Evolutionary conservation across 139 green algal species (phyloP), one percentile per base, ranked within the genome.

Genomic region (Desmodesmus armatus): DNA sequence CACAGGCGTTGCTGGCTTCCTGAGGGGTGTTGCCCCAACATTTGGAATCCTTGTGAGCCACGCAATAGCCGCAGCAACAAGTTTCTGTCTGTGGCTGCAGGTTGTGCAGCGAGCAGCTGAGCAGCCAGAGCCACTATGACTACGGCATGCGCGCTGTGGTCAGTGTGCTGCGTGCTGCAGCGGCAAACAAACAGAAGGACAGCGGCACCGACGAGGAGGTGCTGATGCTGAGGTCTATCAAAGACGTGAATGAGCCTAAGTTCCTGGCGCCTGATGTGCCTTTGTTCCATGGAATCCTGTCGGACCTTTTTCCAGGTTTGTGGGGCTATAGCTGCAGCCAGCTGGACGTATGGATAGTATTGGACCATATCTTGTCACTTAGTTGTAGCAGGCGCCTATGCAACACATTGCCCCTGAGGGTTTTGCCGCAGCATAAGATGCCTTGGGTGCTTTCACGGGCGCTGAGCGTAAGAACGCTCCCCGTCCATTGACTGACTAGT

Each of bases 91-190:
- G 39, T 6, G n/a, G 43, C 7, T 89, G 43, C 88, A 87, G 91
- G 23, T 90, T 97, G 35, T 97, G 94, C 87, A 94, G 89, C 2
- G 94, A 97, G 88, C 94, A 97, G 90, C 92, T 97, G 76, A 95
- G 91, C 66, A 92, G 82, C 44, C 94, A 97, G 87, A 91, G 81
- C n/a, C 94, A 97, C 86, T 97, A 97, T 19, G 78, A 84, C 44
- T 84, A 84, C 44, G 78, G 78, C 62, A 84, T 84, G 78, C 86
- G 94, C 27, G 94, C 94, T 23, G 94, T 97, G 55, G 96, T 96
- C 83, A 93, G 87, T 65, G 94, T 96, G 83, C 90, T 97, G 70
- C 86, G 92, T 23, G 93, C 94, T 6, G 94, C 94, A 0, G 92
- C 89, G 11, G 84, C 86, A 51, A 92, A 94, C 82, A 97, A 97